Evolutionary conservation across 371 early-diverging fungal species (phyloP).

Genomic region (Zychaea mexicana): DNA sequence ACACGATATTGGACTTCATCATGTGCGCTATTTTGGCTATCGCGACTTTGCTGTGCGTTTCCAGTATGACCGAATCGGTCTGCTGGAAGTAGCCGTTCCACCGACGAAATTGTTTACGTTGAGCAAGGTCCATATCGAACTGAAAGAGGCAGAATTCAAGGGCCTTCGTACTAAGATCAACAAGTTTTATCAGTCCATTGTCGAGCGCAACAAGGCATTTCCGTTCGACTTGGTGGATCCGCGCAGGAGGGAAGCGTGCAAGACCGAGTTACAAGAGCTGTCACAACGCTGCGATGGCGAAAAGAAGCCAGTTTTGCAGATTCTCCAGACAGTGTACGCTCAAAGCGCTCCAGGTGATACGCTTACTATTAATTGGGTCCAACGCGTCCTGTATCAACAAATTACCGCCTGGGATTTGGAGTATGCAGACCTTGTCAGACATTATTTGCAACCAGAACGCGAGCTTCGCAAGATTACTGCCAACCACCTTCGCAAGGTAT

Average conservation of each 20-base stretch:
- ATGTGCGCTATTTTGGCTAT: constrained; percentile 82
- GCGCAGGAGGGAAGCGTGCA: constrained; percentile 65
- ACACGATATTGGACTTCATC: constrained; percentile 83
- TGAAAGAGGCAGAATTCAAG: constrained; percentile 69
- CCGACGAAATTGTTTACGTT: constrained; percentile 73
- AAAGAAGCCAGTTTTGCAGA: constrained; percentile 77
- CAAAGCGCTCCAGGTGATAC: constrained; percentile 78
- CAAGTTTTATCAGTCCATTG: constrained; percentile 76
- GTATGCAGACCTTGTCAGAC: constrained; percentile 75
- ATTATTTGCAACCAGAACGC: constrained; percentile 77
- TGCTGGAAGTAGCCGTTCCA: constrained; percentile 87
- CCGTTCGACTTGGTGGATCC: constrained; percentile 70
- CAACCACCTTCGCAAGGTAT: constrained; percentile 66
- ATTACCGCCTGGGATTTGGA: constrained; percentile 84
- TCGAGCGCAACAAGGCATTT: constrained; percentile 65
- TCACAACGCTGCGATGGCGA: constrained; percentile 73
- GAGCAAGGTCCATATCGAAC: constrained; percentile 56
- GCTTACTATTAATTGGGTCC: constrained; percentile 77
- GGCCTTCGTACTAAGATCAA: constrained; percentile 61
- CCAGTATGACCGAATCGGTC: constrained; percentile 73
- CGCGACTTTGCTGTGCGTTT: constrained; percentile 80
- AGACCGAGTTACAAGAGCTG: constrained; percentile 64
- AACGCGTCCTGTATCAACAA: constrained; percentile 73
- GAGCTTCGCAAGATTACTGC: constrained; percentile 70
- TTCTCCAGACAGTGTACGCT: constrained; percentile 80